Base-by-base conservation (phyloP, 2,329 filamentous ascomycete genomes). In the Volutella citrinella region DNA sequence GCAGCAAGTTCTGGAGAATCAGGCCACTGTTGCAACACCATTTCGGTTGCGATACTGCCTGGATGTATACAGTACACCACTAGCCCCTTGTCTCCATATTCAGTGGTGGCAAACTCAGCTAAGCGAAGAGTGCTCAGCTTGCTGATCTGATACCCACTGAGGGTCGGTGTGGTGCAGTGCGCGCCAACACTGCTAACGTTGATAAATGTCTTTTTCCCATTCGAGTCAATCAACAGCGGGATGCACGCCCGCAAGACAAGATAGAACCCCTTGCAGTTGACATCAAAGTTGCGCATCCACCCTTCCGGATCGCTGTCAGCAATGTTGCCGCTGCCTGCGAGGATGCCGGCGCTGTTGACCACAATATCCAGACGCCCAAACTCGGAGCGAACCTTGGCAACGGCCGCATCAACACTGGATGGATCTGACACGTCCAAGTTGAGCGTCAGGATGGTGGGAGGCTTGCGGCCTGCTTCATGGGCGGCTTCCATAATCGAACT, bases 41-140 rank as follows among this genome's bases (percentile, higher is more conserved):
- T 39, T 7, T 68, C 58, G 3, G 67, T 70, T 10, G 43, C 33
- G 5, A 65, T 49, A 2, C 55, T 57, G 3, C 55, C 64, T 2
- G 65, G 64, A 48, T 70, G 63, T 0, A 70, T 40, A 4, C 54
- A 51, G 32, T 63, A 66, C 5, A 62, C 55, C 11, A 68, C 27
- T 5, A 72, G 27, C 3, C 67, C 67, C 38, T 70, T 13, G 24
- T 16, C 59, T 42, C 45, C 60, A 43, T 74, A 67, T 27, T 76
- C 75, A 0, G 50, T 52, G 21, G 62, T 56, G 7, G 74, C 36
- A 40, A 65, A 69, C 45, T 78, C 71, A 0, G 65, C 69, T 27
- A 78, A 60, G 11, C 70, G 58, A 12, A 68, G 45, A 16, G 74
- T 40, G 3, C 71, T 73, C 12, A 75, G 54, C 49, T 78, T 77